These are phyloP conservation scores for Tremellales sp. DNA, from an alignment of 1,284 basidiomycete genomes.

Conservation along the genomic window DNA sequence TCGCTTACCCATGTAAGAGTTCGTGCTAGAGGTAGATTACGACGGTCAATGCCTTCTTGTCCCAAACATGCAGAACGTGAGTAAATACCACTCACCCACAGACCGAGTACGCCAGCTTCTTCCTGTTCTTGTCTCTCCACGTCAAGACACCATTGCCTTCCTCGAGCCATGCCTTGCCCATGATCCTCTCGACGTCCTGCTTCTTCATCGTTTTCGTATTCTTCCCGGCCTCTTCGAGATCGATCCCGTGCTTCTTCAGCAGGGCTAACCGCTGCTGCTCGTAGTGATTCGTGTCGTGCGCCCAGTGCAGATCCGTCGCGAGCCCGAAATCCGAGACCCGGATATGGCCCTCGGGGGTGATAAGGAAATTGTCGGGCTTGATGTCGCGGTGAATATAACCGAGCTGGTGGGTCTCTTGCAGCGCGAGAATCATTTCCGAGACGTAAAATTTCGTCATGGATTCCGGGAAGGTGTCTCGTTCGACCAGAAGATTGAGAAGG, in stretches of 20 bases:
- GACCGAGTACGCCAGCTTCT: slow-evolving; percentile 92
- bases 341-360: slow-evolving; percentile 88
- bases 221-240: slow-evolving; percentile 61
- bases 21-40: slow-evolving; percentile 51
- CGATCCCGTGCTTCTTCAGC: slow-evolving; percentile 88
- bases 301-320: slow-evolving; percentile 61
- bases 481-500: slow-evolving; percentile 89
- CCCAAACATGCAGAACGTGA: neutral
- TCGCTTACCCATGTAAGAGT: slow-evolving; percentile 1
- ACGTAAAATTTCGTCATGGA: slow-evolving; percentile 92
- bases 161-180: slow-evolving; percentile 65
- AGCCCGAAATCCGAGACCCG: slow-evolving; percentile 93
- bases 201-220: slow-evolving; percentile 70
- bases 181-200: slow-evolving; percentile 70
- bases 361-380: slow-evolving; percentile 94
- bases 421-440: slow-evolving; percentile 96
- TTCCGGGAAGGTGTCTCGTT: slow-evolving; percentile 89
- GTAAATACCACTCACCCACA: slow-evolving; percentile 56
- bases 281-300: slow-evolving; percentile 91
- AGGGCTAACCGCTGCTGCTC: slow-evolving; percentile 87
- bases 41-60: slow-evolving; percentile 8
- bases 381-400: slow-evolving; percentile 98
- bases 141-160: slow-evolving; percentile 73
- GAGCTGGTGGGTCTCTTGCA: slow-evolving; percentile 87
- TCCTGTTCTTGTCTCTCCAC: slow-evolving; percentile 87